phyloP scores from a whole-genome alignment of 2,329 filamentous ascomycete species.

The Cladosporium velox region DNA sequence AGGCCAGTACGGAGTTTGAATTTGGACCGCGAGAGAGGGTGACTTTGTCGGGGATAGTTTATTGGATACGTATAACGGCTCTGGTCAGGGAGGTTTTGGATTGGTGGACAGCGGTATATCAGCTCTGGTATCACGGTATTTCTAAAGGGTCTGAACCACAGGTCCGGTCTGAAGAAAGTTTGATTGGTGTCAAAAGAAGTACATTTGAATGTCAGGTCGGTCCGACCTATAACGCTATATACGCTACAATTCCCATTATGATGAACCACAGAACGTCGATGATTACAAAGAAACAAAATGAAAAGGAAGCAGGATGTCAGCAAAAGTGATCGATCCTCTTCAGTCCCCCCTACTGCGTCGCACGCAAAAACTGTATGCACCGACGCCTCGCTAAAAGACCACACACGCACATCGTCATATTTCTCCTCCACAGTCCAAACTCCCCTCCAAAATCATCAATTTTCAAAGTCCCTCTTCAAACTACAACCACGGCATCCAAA shows the following conservation, averaged over 20 bases:
- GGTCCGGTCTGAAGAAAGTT: not conserved
- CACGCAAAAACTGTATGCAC: not conserved
- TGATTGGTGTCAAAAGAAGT: not conserved
- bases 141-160: not conserved
- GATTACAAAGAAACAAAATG: not conserved
- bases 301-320: not conserved
- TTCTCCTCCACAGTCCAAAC: not conserved
- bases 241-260: conserved; percentile 6
- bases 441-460: not conserved
- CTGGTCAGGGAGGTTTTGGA: not conserved
- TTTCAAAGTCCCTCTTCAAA: not conserved
- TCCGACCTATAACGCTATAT: conserved; percentile 6
- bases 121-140: not conserved
- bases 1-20: no score
- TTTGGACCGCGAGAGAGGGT: no score
- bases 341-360: no score
- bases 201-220: not conserved
- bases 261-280: not conserved
- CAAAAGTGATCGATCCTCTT: not conserved
- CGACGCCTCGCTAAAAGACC: conserved; percentile 12
- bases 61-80: no score
- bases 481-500: conserved; percentile 96
- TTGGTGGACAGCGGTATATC: not conserved
- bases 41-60: no score
- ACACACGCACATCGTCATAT: not conserved